Base-by-base conservation (phyloP, 1,284 basidiomycete genomes). In the Xerocomus cyaneibrunnescens region DNA sequence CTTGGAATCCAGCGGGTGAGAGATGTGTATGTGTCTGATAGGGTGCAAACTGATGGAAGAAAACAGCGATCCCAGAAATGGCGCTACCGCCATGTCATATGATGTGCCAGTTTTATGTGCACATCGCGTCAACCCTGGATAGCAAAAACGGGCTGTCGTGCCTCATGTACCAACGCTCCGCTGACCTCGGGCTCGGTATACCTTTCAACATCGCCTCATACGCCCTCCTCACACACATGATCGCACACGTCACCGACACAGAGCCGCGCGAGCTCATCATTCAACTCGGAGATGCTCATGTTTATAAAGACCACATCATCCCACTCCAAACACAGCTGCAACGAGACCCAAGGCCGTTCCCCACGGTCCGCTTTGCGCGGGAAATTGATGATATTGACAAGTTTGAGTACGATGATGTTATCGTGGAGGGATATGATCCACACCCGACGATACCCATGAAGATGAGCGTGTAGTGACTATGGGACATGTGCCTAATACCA, bases 141-240 rank as follows among this genome's bases (percentile, higher is more conserved):
- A 66, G 73, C 5, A 85, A 84, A 57, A 89, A 88, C 2, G 83
- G 82, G 57, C 85, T 99, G 32, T 94, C 89, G 14, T 98, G 95
- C 69, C 80, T 98, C 47, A 97, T 99, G 94, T 98, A 91, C 75
- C 96, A 99, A 69, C 91, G 97, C 38, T 98, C 94, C 7, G 96
- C 95, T 39, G 96, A 99, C 67, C 81, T 98, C 7, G 96, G 96
- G 0, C 88, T 99, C 34, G 96, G 96, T 3, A 91, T 98, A 45
- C 96, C 96, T 0, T 99, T 99, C 82, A 99, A 99, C 74, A 98
- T 99, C 72, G 96, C 96, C 9, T 96, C 93, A 1, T 99, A 99
- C 69, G 91, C 97, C 2, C 80, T 99, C 17, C 81, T 99, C 48
- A 97, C 94, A 0, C 94, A 98, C 72, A 96, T 99, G 91, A 85